Base-by-base conservation (phyloP, 768 basidiomycete species). In the Mycena haematopus region DNA sequence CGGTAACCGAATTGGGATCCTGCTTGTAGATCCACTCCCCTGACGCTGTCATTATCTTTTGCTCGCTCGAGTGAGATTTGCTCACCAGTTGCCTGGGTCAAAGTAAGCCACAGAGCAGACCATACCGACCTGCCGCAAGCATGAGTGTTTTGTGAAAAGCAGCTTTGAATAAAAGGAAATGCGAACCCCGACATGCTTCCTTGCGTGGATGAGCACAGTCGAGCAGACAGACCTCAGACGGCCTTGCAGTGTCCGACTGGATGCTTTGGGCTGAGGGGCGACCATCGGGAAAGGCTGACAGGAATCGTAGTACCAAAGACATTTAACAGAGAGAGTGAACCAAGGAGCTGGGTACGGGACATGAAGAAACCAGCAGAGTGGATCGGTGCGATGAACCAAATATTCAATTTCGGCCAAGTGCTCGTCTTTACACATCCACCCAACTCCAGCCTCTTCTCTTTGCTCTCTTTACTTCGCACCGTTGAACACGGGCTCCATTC, bases 91-190 rank as follows among this genome's bases (percentile, higher is more conserved):
- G 71, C 68, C 92, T 87, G 92, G 92, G 70, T 93, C 92, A 70
- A 93, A 92, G 74, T 95, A 96, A 0, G 93, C 94, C 10, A 95
- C 92, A 10, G 91, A 84, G 65, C 92, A 93, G 25, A 96, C 86
- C 50, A 94, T 78, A n/a, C 94, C 94, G 47, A 93, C 62, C 66
- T 67, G 35, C 14, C 36, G 22, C 40, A n/a, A 36, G 27, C 10
- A 50, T 56, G 19, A 57, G 29, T 7, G n/a, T 1, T 14, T 29
- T 31, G 9, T 21, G 85, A 84, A 2, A 80, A 78, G 63, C 3
- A n/a, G 29, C 14, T 33, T 38, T 49, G 46, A 14, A 9, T 7
- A 22, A 3, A 21, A 24, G 21, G n/a, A 19, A 15, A 46, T 40
- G 63, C 61, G 21, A 11, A 67, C 87, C 6, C 94, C 94, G 3